A percentile compares a stretch with the other conserved stretches of the same genome.
Conservation (phyloP, 306 rosid species). For the Astragalus membranaceus region DNA sequence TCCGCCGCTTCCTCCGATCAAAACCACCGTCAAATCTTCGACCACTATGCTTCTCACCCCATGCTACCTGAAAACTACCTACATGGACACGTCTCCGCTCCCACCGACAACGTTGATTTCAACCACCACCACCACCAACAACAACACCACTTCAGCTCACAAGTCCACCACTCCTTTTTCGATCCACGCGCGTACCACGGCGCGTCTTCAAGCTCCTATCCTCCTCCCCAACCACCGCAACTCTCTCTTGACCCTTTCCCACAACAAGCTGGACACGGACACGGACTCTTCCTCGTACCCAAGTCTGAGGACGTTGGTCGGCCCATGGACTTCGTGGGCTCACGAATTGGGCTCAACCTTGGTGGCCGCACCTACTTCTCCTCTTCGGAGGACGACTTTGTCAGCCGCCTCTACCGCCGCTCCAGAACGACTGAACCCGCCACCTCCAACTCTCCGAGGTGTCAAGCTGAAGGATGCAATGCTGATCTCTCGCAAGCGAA, state of each 20-base stretch:
- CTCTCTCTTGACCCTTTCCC: slow-evolving; percentile 49
- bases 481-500: slow-evolving; percentile 87
- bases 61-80: slow-evolving; percentile 33
- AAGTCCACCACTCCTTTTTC: slow-evolving; percentile 35
- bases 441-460: slow-evolving; percentile 46
- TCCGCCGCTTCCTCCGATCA: slow-evolving; percentile 41
- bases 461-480: slow-evolving; percentile 96
- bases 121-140: not conserved
- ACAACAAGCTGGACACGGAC: slow-evolving; percentile 28
- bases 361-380: slow-evolving; percentile 91
- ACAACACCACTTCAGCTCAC: slow-evolving; percentile 27
- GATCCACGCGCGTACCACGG: slow-evolving; percentile 59
- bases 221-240: slow-evolving; percentile 26
- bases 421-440: slow-evolving; percentile 43
- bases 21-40: slow-evolving; percentile 48
- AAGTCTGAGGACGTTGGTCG: slow-evolving; percentile 55
- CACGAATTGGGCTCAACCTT: slow-evolving; percentile 81
- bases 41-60: slow-evolving; percentile 46
- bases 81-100: not conserved
- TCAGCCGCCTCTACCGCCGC: slow-evolving; percentile 80
- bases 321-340: slow-evolving; percentile 53
- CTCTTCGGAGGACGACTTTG: slow-evolving; percentile 66
- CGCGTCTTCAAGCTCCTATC: slow-evolving; percentile 36
- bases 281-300: slow-evolving; percentile 49
- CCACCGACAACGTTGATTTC: slow-evolving; percentile 17